Percentiles rank a stretch among this genome's conserved stretches.
Conservation (phyloP, 2,329 filamentous ascomycete genomes). For the Botrytis deweyae region DNA sequence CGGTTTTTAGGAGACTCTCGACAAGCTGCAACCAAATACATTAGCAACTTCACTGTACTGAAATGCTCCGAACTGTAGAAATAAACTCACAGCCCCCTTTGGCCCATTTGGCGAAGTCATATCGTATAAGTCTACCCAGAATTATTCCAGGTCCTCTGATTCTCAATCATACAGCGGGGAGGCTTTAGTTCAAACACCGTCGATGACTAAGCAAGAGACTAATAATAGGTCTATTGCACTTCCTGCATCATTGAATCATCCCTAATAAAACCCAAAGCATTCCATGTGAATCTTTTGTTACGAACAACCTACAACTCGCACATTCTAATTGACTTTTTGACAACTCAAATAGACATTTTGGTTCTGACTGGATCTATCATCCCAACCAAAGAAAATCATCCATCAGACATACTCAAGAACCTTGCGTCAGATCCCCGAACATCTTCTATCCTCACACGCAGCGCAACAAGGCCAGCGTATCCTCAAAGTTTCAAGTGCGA, state of each 20-base stretch:
- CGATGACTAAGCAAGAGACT: slow-evolving; percentile 15
- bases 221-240: neutral
- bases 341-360: neutral
- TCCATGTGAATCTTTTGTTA: slow-evolving; percentile 17
- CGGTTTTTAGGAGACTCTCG: slow-evolving; percentile 43
- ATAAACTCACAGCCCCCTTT: slow-evolving; percentile 17
- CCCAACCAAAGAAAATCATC: neutral
- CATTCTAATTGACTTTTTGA: neutral
- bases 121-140: neutral
- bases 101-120: slow-evolving; percentile 18
- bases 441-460: neutral
- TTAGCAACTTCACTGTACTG: slow-evolving; percentile 43
- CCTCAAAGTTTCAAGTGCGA: slow-evolving; percentile 28
- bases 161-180: neutral
- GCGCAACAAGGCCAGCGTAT: slow-evolving; percentile 9
- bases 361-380: neutral
- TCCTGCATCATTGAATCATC: slow-evolving; percentile 8
- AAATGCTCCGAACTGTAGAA: neutral
- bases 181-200: neutral
- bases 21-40: slow-evolving; percentile 18
- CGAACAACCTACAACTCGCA: neutral
- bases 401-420: neutral
- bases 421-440: neutral
- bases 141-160: neutral
- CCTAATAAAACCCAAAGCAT: slow-evolving; percentile 7